Evolutionary conservation across 345 rosid genomes (phyloP).

Genomic region (Noccaea caerulescens): DNA sequence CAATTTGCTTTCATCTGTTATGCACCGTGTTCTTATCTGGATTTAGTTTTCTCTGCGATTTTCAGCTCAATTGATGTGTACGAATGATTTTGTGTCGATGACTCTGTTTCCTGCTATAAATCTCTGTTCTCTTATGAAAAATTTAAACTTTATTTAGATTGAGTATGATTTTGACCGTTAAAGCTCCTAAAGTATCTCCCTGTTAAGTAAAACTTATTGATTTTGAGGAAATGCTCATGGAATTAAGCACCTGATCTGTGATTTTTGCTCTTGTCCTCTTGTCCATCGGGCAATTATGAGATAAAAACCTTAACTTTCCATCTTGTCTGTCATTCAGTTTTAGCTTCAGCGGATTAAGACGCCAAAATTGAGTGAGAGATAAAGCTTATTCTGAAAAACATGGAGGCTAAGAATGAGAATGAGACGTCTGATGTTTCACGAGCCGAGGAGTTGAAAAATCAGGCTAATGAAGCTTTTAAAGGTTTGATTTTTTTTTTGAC

Average conservation of each 20-base stretch:
- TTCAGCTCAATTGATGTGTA: not conserved
- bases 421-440: slow-evolving; percentile 41
- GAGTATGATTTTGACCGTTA: not conserved
- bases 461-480: slow-evolving; percentile 59
- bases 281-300: not conserved
- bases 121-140: slow-evolving; percentile 14
- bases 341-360: slow-evolving; percentile 26
- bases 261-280: slow-evolving; percentile 3
- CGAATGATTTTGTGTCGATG: slow-evolving; percentile 11
- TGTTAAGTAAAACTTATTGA: slow-evolving; percentile 6
- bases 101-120: not conserved
- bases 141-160: slow-evolving; percentile 2
- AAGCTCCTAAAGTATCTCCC: slow-evolving; percentile 18
- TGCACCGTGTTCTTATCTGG: slow-evolving; percentile 8
- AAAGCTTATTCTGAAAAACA: slow-evolving; percentile 14
- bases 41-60: not conserved
- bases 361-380: slow-evolving; percentile 3
- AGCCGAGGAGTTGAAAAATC: slow-evolving; percentile 53
- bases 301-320: not conserved
- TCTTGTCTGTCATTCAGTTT: slow-evolving; percentile 23
- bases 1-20: slow-evolving; percentile 7
- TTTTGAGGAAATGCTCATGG: slow-evolving; percentile 3
- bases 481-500: slow-evolving; percentile 18
- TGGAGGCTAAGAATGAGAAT: slow-evolving; percentile 44
- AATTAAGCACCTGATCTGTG: slow-evolving; percentile 9